Evolutionary conservation across 371 early-diverging fungal species (phyloP), one percentile per base, ranked within the genome.

Genomic region (Rhizomucor pusillus): DNA sequence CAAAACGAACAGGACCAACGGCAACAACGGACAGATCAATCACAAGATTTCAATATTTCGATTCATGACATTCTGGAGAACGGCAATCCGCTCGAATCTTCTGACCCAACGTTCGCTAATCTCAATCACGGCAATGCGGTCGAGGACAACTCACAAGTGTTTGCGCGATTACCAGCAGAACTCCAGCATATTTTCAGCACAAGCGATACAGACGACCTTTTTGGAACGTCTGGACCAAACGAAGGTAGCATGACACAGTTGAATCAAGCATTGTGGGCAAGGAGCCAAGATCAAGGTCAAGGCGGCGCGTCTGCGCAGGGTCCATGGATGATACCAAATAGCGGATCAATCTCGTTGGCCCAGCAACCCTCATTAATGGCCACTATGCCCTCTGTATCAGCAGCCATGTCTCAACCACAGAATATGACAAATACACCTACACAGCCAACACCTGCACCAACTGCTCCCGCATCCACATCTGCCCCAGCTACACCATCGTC

Each of bases 111-210:
- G 2, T 70, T 73, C 51, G 71, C 67, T 33, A 59, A 65, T 2
- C 67, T 73, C 47, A 56, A 59, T 34, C 62, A 59, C 33, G 56
- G 50, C 20, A 59, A 48, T 33, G 57, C 60, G 16, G 56, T 54
- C 16, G 58, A 62, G 22, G 25, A 47, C 25, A n/a, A n/a, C 18
- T 47, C 47, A 25, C 47, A 52, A 43, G 43, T 66, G 5, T 72
- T 59, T 54, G 64, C 62, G 39, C 59, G 68, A 50, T 54, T 73
- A 20, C 74, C 74, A 46, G 62, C 71, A 18, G 74, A 67, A 64
- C 34, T 73, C 0, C 74, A 70, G 47, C 66, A 70, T n/a, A 34
- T 73, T 9, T 65, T 69, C 41, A 56, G 59, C 34, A 43, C 61
- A 2, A 69, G 63, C 39, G 68, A 62, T 14, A 66, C 68, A 5